Base-by-base conservation (phyloP, 345 rosid genomes). In the Clausena lansium region DNA sequence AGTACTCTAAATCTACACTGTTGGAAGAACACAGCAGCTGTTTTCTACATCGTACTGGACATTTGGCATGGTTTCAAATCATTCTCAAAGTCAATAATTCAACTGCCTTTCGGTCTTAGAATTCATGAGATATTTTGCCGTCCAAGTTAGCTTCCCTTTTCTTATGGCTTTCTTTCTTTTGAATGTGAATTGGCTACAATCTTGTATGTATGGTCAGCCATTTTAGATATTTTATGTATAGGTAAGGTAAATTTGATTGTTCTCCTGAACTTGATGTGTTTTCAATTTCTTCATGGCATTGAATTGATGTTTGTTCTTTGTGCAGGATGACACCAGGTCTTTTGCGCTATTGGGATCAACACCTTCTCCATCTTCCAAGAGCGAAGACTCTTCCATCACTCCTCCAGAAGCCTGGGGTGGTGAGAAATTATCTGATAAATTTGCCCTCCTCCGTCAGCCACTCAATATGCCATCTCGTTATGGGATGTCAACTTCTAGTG, bases 371-470 rank as follows among this genome's bases (percentile, higher is more conserved):
- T 82, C 98, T 78, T 83, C 91, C 75, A 91, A 87, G 84, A 90
- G 81, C 77, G 98, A 90, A 81, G 91, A 93, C 55, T 74, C 94
- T 71, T 88, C 97, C 55, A 85, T 89, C 80, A 93, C 98, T 73
- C 98, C 98, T 84, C 98, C 99, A 70, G 98, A 97, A 86, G 97
- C 99, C 77, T 97, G 99, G 98, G 99, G 98, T 67, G 98, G 98
- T 73, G 97, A 94, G 83, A 93, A 84, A 86, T 75, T 93, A 81
- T 82, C 94, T 69, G 93, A 92, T n/a, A 94, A 88, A 83, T 81
- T 84, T 78, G 64, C 87, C 79, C 86, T 82, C 74, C 82, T 89
- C 28, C 89, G 82, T 60, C 89, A 89, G 77, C 83, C 88, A 22
- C 84, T 75, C 74, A 83, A 78, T 79, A 47, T 89, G 79, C 88